Conservation (phyloP, 23 red algal genomes). For the Chondrus crispus region DNA sequence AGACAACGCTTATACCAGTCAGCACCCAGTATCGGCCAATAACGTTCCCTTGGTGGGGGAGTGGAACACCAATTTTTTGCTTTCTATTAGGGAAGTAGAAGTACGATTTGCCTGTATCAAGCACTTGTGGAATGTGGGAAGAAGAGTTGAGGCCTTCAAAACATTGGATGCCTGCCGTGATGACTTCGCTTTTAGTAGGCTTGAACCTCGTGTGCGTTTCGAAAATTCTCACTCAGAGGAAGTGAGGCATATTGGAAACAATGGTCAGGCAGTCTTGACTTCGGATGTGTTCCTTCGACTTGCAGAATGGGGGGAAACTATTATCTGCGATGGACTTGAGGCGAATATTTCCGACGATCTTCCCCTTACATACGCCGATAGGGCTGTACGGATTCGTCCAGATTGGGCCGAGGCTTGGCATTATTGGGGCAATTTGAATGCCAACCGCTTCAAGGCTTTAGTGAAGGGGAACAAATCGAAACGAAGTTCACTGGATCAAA, state of each 20-base stretch:
- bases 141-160: constrained; percentile 2
- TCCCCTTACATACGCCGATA: constrained; percentile 62
- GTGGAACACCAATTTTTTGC: constrained; percentile 15
- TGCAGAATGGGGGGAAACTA: constrained; percentile 53
- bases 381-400: constrained; percentile 60
- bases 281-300: constrained; percentile 62
- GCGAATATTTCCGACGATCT: not conserved
- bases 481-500: too few relatives aligned
- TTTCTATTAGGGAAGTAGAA: constrained; percentile 36
- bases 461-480: not conserved
- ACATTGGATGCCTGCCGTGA: constrained; percentile 26
- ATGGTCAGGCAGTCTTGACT: too few relatives aligned
- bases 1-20: not conserved
- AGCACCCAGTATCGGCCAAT: not conserved
- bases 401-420: constrained; percentile 92
- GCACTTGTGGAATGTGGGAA: constrained; percentile 33
- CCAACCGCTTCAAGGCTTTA: not conserved
- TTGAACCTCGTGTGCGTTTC: not conserved
- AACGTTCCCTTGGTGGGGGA: not conserved
- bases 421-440: constrained; percentile 41
- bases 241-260: too few relatives aligned
- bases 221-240: constrained; percentile 5
- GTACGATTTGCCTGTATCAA: constrained; percentile 61
- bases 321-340: constrained; percentile 15
- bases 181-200: constrained; percentile 19